Base-by-base conservation (phyloP, 1,284 basidiomycete genomes). In the Tilletia horrida region DNA sequence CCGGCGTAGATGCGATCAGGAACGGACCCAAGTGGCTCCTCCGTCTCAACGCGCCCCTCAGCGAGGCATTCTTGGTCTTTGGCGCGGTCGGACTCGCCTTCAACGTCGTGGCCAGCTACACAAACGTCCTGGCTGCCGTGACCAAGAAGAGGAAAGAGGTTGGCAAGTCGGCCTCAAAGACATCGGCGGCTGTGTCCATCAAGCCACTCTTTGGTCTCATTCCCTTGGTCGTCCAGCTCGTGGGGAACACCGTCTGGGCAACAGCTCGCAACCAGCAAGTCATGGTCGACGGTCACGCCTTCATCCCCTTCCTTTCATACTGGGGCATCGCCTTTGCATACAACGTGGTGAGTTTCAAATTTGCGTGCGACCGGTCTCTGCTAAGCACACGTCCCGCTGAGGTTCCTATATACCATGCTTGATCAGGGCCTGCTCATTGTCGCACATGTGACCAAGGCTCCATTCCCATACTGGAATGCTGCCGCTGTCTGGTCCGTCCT, bases 41-140 rank as follows among this genome's bases (percentile, higher is more conserved):
- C 25, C n/a, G 40, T 1, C 76, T 74, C 25, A 87, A 90, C 75
- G 80, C 92, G 2, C 87, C 88, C 0, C 83, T 97, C 45, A 97
- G 96, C 81, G 92, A 93, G 71, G 84, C 87, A 2, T 93, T 97
- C 85, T 90, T 97, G 88, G 83, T 88, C 43, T 90, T 96, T 75
- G 90, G 87, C 1, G 87, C 84, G 1, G 73, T 91, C n/a, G 90
- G 87, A 0, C 84, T 97, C 4, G 85, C 86, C 0, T 89, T 89
- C 83, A 97, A 97, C 83, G 92, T 96, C 75, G 76, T 88, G 68
- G 87, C 87, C 64, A 89, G 71, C 9, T 80, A 78, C 67, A 59
- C 64, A 2, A 80, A 81, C 68, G 79, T 81, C 42, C 57, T 71
- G 3, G 64, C 68, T 2, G 73, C 76, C 1, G 66, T 72, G 23